Conservation (phyloP, 371 early-diverging fungal species). For the Haplosporangium sp. region DNA sequence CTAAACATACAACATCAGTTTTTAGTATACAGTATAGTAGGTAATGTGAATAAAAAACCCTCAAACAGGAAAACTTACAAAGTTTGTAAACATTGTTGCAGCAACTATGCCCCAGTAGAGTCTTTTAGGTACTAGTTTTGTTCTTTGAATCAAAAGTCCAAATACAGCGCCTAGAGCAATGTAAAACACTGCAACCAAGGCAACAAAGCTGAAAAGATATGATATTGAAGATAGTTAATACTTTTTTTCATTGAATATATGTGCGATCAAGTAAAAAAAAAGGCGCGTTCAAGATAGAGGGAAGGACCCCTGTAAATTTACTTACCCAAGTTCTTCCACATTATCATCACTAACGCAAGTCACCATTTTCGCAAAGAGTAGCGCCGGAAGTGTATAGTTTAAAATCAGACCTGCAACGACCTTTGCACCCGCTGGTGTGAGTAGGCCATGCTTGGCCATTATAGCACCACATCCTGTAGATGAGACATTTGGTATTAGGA, state of each 20-base stretch:
- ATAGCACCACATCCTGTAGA: conserved; percentile 50
- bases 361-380: conserved; percentile 54
- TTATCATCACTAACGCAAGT: conserved; percentile 40
- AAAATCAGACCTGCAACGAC: conserved; percentile 46
- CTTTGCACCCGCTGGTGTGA: conserved; percentile 48
- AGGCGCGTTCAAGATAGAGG: background rate
- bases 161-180: conserved; percentile 34
- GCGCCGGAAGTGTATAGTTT: conserved; percentile 51
- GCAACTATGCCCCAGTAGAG: conserved; percentile 49
- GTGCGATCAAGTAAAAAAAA: background rate
- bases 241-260: background rate
- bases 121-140: conserved; percentile 41
- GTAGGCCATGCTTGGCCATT: conserved; percentile 52
- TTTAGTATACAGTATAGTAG: too few relatives aligned
- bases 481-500: background rate
- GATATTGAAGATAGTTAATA: background rate
- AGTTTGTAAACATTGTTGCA: conserved; percentile 54
- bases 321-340: conserved; percentile 37
- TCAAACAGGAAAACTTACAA: conserved; percentile 21
- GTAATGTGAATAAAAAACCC: background rate
- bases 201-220: conserved; percentile 18
- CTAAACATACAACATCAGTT: conserved; percentile 6
- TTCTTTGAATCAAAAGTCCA: conserved; percentile 40
- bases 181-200: conserved; percentile 22
- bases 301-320: background rate